These are phyloP conservation scores for Hypoxylon sp. DNA, from an alignment of 2,329 filamentous ascomycete genomes.

Conservation along the genomic window DNA sequence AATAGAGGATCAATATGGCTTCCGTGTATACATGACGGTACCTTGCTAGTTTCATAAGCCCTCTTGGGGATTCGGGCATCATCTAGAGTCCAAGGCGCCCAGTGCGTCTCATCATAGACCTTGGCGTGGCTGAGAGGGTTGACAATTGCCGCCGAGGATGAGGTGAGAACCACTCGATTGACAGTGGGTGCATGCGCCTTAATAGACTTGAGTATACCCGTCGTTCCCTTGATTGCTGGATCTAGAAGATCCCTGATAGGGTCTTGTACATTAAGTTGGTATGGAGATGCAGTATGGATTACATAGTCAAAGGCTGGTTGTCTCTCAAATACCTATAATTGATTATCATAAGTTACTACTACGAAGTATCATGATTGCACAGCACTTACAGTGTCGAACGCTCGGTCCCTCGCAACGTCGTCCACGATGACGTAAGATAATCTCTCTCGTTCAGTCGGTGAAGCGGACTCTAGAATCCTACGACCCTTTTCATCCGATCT, in stretches of 20 bases:
- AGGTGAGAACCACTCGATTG: conserved; percentile 73
- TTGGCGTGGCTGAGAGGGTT: conserved; percentile 56
- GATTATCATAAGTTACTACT: neutral
- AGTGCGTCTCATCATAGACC: conserved; percentile 60
- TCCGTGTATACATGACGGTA: conserved; percentile 42
- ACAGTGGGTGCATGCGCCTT: conserved; percentile 65
- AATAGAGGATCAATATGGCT: neutral
- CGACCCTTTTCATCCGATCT: conserved; percentile 65
- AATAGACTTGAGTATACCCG: conserved; percentile 64
- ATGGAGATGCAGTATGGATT: conserved; percentile 81
- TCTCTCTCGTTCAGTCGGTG: conserved; percentile 59
- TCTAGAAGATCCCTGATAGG: conserved; percentile 65
- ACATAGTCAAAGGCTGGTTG: conserved; percentile 77
- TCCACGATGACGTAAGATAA: conserved; percentile 72
- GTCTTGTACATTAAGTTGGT: conserved; percentile 75
- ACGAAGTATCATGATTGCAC: neutral
- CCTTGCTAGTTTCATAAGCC: conserved; percentile 63
- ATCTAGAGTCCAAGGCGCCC: conserved; percentile 58
- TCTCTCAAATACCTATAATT: conserved; percentile 56
- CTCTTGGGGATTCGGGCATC: conserved; percentile 53
- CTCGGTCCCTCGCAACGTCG: conserved; percentile 78
- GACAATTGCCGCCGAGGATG: conserved; percentile 63
- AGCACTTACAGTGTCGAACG: conserved; percentile 72
- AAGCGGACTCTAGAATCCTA: conserved; percentile 60
- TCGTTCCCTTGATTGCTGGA: conserved; percentile 69